Conservation (phyloP, 2,329 filamentous ascomycete genomes). For the Alternaria ventricosa region DNA sequence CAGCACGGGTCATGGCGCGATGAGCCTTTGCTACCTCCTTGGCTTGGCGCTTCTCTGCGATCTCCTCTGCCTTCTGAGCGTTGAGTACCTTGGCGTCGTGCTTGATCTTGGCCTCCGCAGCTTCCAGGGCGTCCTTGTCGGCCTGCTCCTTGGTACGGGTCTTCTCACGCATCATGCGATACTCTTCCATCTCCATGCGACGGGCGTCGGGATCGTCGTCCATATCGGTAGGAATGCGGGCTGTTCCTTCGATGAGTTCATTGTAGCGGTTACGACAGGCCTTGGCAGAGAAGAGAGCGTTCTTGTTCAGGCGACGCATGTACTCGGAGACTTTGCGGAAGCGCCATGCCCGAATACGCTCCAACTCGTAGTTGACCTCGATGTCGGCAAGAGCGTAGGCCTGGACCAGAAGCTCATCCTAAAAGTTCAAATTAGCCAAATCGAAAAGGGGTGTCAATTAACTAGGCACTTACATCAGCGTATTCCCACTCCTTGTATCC, state of each 20-base stretch:
- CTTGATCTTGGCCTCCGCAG: conserved; percentile 22
- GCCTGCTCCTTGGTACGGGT: conserved; percentile 29
- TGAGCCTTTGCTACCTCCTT: conserved; percentile 25
- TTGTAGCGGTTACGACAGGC: conserved; percentile 56
- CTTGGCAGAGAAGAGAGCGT: conserved; percentile 54
- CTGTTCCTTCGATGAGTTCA: conserved; percentile 51
- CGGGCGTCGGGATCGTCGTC: conserved; percentile 51
- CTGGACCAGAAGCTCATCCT: conserved; percentile 55
- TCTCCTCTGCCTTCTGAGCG: conserved; percentile 35
- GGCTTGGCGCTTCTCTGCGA: conserved; percentile 20
- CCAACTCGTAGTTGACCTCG: conserved; percentile 51
- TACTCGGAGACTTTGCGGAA: conserved; percentile 54
- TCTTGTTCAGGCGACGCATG: conserved; percentile 49
- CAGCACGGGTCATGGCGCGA: conserved; percentile 31
- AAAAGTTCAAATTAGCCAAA: conserved; percentile 1
- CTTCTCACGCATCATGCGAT: conserved; percentile 24
- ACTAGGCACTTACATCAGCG: conserved; percentile 51
- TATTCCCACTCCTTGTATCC: conserved; percentile 58
- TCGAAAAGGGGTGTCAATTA: neutral
- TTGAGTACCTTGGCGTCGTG: conserved; percentile 23
- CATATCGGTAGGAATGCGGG: conserved; percentile 53
- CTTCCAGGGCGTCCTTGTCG: conserved; percentile 20
- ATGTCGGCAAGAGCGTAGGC: conserved; percentile 52
- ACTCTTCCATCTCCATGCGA: conserved; percentile 35
- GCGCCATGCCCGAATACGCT: conserved; percentile 51